Evolutionary conservation across 148 eudicot genomes (phyloP).

Genomic region (Agrostemma githago): DNA sequence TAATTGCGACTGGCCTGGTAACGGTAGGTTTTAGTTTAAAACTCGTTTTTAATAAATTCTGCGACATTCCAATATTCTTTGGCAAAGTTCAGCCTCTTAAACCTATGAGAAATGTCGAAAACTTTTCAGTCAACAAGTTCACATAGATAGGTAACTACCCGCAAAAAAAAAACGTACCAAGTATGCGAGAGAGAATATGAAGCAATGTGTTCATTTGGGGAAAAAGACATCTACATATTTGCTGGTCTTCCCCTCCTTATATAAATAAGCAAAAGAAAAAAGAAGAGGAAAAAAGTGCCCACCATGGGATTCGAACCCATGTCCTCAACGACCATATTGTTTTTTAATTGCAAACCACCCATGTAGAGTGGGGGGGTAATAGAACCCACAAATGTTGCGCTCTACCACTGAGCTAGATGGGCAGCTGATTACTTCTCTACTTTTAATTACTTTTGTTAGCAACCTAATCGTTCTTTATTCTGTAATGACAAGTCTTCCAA

Average conservation of each 20-base stretch:
- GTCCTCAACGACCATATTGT: constrained; percentile 6
- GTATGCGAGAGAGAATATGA: no score
- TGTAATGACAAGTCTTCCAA: background rate
- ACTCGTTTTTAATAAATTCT: no score
- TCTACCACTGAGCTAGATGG: constrained; percentile 16
- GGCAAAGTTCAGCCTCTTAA: no score
- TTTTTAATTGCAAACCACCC: constrained; percentile 5
- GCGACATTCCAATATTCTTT: no score
- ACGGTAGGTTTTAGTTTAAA: no score
- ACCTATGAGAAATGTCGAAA: no score
- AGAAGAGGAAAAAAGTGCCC: constrained; percentile 8
- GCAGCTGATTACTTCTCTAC: background rate
- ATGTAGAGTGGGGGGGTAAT: constrained; percentile 11
- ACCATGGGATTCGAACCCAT: constrained; percentile 21
- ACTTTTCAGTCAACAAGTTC: no score
- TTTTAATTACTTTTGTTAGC: background rate
- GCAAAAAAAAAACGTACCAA: no score
- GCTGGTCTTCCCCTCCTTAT: background rate
- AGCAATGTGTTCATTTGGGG: no score
- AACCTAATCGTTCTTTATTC: background rate
- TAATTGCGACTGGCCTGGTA: no score
- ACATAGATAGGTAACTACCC: no score
- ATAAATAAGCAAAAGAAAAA: background rate
- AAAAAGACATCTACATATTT: no score
- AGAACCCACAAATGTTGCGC: background rate